Conservation (phyloP, 139 green algal species). For the Pleodorina starrii region DNA sequence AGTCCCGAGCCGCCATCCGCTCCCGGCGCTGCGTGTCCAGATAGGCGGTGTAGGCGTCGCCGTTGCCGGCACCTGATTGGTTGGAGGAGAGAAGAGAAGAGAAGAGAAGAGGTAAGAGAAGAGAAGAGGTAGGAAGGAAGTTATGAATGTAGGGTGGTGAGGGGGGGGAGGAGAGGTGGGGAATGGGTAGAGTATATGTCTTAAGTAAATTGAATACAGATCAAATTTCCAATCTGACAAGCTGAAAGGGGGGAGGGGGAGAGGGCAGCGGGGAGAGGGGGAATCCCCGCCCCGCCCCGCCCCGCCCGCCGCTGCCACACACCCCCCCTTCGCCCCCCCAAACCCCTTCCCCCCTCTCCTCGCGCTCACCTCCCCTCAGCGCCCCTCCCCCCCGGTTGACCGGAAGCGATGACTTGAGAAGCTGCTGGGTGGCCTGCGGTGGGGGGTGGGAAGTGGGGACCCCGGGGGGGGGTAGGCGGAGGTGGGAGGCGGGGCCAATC, state of each 20-base stretch:
- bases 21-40: not conserved
- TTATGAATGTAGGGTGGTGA: not conserved
- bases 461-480: not conserved
- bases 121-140: no score
- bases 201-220: no score
- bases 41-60: constrained; percentile 40
- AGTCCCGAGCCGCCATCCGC: constrained; percentile 20
- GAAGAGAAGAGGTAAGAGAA: no score
- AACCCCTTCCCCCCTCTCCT: not conserved
- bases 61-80: constrained; percentile 40
- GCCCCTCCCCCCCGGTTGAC: constrained; percentile 55
- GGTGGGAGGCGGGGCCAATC: not conserved
- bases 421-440: no score
- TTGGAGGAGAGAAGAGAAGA: no score
- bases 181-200: not conserved
- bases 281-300: no score
- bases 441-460: not conserved
- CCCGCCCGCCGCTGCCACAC: not conserved
- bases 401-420: not conserved
- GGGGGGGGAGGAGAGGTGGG: not conserved
- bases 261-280: no score
- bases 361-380: constrained; percentile 20
- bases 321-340: not conserved
- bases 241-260: no score
- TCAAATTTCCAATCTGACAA: no score